Percentiles rank a stretch among this genome's conserved stretches.
phyloP scores from a whole-genome alignment of 768 basidiomycete species.

The Clitopilus passeckerianus region DNA sequence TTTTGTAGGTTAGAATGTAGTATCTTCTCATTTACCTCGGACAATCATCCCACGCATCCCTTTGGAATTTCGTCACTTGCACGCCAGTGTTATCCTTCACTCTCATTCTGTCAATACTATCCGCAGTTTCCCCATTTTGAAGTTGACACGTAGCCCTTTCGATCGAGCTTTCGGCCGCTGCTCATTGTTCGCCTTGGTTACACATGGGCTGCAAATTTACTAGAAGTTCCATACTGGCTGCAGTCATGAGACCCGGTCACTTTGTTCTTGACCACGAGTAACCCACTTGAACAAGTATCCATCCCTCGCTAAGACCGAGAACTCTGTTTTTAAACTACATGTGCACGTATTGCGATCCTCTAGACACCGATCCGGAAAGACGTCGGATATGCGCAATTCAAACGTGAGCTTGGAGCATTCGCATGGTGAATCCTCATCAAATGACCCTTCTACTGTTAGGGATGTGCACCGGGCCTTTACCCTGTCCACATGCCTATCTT shows the following conservation, averaged over 20 bases:
- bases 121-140: neutral
- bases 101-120: neutral
- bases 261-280: neutral
- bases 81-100: neutral
- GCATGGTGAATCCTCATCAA: neutral
- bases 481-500: neutral
- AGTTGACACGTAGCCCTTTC: neutral
- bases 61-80: neutral
- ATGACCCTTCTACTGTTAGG: neutral
- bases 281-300: neutral
- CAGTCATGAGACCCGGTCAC: neutral
- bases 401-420: neutral
- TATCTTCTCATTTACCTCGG: neutral
- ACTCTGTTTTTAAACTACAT: neutral
- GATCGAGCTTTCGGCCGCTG: neutral
- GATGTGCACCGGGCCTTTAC: neutral
- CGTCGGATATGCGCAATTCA: neutral
- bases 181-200: neutral
- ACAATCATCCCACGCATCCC: neutral
- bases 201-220: neutral
- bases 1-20: neutral
- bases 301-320: neutral
- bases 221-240: neutral
- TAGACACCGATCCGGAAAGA: neutral
- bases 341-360: neutral